phyloP scores from a whole-genome alignment of 2,329 filamentous ascomycete genomes.

The Ophiocordyceps sinensis region DNA sequence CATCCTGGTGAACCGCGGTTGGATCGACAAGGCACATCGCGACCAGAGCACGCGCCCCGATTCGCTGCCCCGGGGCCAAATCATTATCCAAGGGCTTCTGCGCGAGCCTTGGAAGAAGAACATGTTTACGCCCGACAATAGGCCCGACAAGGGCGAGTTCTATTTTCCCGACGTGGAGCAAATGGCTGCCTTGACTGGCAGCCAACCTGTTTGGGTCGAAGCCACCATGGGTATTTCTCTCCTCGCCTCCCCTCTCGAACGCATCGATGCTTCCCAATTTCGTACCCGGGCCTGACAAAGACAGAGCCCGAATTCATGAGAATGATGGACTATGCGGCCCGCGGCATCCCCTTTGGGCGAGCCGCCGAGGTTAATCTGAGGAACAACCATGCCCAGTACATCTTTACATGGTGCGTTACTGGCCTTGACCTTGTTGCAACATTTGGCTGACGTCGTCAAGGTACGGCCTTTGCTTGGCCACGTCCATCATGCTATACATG shows the following conservation, averaged over 20 bases:
- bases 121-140: conserved; percentile 87
- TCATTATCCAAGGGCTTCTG: conserved; percentile 72
- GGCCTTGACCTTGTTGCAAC: neutral
- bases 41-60: conserved; percentile 50
- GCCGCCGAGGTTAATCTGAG: conserved; percentile 80
- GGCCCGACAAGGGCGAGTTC: conserved; percentile 70
- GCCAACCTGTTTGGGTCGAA: conserved; percentile 87
- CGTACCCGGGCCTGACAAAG: conserved; percentile 2
- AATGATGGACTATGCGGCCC: conserved; percentile 58
- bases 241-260: neutral
- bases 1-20: conserved; percentile 78
- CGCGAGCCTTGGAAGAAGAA: conserved; percentile 94
- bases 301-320: conserved; percentile 66
- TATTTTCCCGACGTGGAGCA: conserved; percentile 89
- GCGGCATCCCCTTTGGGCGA: conserved; percentile 80
- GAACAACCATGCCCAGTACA: conserved; percentile 97
- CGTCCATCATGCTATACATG: conserved; percentile 93
- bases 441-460: conserved; percentile 26
- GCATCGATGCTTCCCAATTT: neutral
- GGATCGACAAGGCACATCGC: conserved; percentile 68
- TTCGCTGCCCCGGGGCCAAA: conserved; percentile 53
- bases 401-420: conserved; percentile 79
- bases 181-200: conserved; percentile 74
- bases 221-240: conserved; percentile 67
- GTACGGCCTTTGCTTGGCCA: conserved; percentile 76